Base-by-base conservation (phyloP, 371 early-diverging fungal species). In the Fennellomyces sp. region DNA sequence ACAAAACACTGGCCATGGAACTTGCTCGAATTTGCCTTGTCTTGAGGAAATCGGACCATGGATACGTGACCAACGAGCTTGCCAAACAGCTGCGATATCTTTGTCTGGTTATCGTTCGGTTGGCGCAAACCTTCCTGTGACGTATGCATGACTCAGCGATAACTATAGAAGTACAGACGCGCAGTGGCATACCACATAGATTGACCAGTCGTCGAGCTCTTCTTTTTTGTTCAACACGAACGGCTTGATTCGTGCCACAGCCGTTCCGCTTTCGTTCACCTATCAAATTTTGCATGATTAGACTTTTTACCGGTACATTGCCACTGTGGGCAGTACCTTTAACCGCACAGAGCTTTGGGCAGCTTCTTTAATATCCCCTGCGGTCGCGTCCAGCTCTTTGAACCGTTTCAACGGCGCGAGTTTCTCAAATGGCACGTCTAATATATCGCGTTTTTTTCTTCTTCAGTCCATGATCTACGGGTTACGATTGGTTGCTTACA, bases 1-100 rank as follows among this genome's bases (percentile, higher is more conserved):
- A 76, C 51, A 73, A 80, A 80, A 50, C 76, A 76, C 45, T 61
- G 70, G 7, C 80, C 76, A 49, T 60, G 54, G 45, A 76, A 76
- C 0, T 8, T n/a, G 4, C 27, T 15, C 3, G 58, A 11, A 19
- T 58, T 60, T 3, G 30, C 19, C 11, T 39, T 52, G 56, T 66
- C 67, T 17, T 53, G 56, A 21, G 80, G 80, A 52, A 76, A 60
- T 21, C 69, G 69, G 3, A 72, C 45, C 50, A 64, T 74, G 1
- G 72, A 62, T 15, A 80, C 76, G 21, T 52, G 67, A 8, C 80
- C 80, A 7, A 75, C 60, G 2, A 56, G 58, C 1, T 53, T 26
- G 13, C 19, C 38, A 36, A 80, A 76, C 2, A 76, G 31, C 8
- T 69, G 52, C 2, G 25, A 29, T 7, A 80, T 80, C 2, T 39